phyloP scores from a whole-genome alignment of 2,329 filamentous ascomycete genomes.

The Aureobasidium sp. region DNA sequence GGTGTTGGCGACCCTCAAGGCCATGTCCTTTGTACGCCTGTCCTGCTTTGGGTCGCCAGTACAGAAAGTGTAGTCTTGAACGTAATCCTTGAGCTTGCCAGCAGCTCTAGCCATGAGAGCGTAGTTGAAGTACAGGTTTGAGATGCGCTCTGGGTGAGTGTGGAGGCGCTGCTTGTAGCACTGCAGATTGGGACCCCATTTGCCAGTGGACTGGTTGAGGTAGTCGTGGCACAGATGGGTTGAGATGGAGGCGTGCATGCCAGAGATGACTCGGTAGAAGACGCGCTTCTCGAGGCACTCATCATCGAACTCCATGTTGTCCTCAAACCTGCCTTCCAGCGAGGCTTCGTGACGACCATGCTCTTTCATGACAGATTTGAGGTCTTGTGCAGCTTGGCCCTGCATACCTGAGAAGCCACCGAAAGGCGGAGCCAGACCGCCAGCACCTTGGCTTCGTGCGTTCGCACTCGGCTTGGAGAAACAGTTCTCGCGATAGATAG shows the following conservation, averaged over 20 bases:
- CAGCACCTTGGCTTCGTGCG: slow-evolving; percentile 21
- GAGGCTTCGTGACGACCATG: slow-evolving; percentile 55
- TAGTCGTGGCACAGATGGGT: slow-evolving; percentile 95
- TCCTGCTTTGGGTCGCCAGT: slow-evolving; percentile 78
- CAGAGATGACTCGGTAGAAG: slow-evolving; percentile 89
- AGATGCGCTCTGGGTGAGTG: slow-evolving; percentile 78
- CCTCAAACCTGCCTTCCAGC: slow-evolving; percentile 43
- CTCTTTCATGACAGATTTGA: slow-evolving; percentile 53
- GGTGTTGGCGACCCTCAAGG: slow-evolving; percentile 65
- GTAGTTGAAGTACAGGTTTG: slow-evolving; percentile 99
- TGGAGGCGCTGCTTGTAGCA: slow-evolving; percentile 89
- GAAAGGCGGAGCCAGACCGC: slow-evolving; percentile 27
- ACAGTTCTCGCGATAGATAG: slow-evolving; percentile 96
- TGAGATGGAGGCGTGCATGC: slow-evolving; percentile 97
- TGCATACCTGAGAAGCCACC: slow-evolving; percentile 40
- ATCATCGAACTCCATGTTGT: slow-evolving; percentile 70
- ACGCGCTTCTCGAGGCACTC: slow-evolving; percentile 98
- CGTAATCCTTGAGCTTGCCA: slow-evolving; percentile 77
- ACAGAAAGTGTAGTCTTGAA: slow-evolving; percentile 85
- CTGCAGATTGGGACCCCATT: slow-evolving; percentile 83
- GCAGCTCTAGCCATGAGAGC: slow-evolving; percentile 88
- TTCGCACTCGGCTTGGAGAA: slow-evolving; percentile 50
- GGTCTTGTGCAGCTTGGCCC: slow-evolving; percentile 51
- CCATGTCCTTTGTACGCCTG: slow-evolving; percentile 68
- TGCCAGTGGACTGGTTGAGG: slow-evolving; percentile 85